Conservation (phyloP, 2,329 filamentous ascomycete genomes). For the Diaporthe citri region DNA sequence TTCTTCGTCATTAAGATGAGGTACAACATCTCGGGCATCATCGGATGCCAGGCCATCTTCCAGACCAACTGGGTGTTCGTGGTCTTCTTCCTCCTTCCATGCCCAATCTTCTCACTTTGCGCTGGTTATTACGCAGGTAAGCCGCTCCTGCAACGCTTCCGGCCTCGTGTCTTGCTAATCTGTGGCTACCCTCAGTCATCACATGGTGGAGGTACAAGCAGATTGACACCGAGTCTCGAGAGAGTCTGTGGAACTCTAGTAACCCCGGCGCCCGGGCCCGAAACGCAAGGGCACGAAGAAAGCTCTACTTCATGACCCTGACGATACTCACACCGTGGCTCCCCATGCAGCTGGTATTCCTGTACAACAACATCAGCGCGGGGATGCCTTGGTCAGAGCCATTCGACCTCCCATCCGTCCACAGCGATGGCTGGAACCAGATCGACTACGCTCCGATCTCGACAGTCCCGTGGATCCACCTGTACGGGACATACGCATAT, state of each 20-base stretch:
- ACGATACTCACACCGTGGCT: constrained; percentile 65
- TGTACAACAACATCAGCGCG: constrained; percentile 55
- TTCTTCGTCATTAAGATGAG: constrained; percentile 62
- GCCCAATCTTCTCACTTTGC: constrained; percentile 56
- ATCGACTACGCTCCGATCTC: constrained; percentile 60
- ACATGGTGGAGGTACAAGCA: constrained; percentile 56
- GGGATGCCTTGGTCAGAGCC: constrained; percentile 48
- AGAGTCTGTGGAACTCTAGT: constrained; percentile 50
- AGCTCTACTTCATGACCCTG: constrained; percentile 68
- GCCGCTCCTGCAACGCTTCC: constrained; percentile 43
- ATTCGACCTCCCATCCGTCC: constrained; percentile 58
- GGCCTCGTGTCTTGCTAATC: not conserved
- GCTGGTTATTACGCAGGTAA: constrained; percentile 63
- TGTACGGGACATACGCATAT: constrained; percentile 63
- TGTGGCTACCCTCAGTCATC: constrained; percentile 23
- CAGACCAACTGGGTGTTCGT: constrained; percentile 61
- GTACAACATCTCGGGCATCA: constrained; percentile 62
- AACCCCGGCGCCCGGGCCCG: constrained; percentile 57
- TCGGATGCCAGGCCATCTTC: constrained; percentile 62
- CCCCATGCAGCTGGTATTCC: constrained; percentile 59
- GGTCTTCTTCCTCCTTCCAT: constrained; percentile 62
- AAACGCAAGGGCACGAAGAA: constrained; percentile 61
- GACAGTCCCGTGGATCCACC: constrained; percentile 52
- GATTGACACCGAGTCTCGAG: constrained; percentile 56
- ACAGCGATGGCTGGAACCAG: constrained; percentile 60